phyloP scores from a whole-genome alignment of 225 moss, liverwort and hornwort genomes.

The Marchantia paleacea region DNA sequence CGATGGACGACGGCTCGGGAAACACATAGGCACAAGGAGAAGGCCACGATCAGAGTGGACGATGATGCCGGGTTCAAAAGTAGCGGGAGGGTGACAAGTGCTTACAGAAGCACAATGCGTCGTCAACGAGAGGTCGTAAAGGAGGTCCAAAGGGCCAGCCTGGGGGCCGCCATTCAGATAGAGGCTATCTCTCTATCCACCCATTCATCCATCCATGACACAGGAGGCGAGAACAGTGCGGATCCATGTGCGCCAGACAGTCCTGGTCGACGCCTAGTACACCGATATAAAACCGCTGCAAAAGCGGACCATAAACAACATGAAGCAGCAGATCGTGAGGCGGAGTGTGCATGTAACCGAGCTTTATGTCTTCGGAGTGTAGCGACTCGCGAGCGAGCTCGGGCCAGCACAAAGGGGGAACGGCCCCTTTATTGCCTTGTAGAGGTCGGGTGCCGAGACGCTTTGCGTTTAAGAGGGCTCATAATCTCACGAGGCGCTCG shows the following conservation, averaged over 20 bases:
- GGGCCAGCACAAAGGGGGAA: background rate
- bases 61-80: no score
- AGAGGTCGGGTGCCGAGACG: background rate
- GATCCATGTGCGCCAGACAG: background rate
- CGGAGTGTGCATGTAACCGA: background rate
- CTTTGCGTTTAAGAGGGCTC: conserved; percentile 11
- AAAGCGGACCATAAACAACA: background rate
- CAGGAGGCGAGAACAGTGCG: background rate
- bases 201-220: background rate
- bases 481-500: background rate
- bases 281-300: background rate
- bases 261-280: background rate
- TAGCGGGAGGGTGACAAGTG: no score
- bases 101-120: no score
- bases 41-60: no score
- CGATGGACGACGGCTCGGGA: no score
- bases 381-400: no score
- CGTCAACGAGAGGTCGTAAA: background rate
- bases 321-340: background rate
- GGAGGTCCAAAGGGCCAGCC: background rate
- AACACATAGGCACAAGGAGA: no score
- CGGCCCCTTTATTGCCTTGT: background rate
- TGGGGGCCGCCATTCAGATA: background rate
- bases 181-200: background rate
- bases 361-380: background rate